Conservation (phyloP, 306 rosid genomes). For the Cicer cuneatum region DNA sequence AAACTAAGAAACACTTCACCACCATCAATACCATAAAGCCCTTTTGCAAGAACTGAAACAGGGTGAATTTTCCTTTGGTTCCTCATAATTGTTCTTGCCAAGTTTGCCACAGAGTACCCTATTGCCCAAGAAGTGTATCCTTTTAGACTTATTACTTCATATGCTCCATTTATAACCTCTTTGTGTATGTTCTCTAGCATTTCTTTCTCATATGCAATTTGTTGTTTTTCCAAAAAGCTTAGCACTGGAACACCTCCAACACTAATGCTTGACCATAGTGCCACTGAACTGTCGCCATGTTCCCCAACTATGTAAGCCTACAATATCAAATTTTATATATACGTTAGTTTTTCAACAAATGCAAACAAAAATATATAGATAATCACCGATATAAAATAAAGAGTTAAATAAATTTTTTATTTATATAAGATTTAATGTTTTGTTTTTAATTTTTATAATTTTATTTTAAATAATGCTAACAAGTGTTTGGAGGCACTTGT, state of each 20-base stretch:
- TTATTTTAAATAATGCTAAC: too few relatives aligned
- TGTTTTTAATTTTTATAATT: too few relatives aligned
- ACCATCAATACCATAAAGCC: conserved; percentile 66
- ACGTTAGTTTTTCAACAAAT: too few relatives aligned
- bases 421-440: too few relatives aligned
- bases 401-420: too few relatives aligned
- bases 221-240: conserved; percentile 72
- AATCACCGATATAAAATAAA: too few relatives aligned
- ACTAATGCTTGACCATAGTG: conserved; percentile 93
- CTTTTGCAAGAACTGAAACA: conserved; percentile 74
- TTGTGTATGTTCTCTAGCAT: conserved; percentile 78
- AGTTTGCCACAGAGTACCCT: conserved; percentile 79
- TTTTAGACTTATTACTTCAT: conserved; percentile 81
- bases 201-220: conserved; percentile 74
- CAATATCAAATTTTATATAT: not conserved
- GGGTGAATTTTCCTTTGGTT: conserved; percentile 92
- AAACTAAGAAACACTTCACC: conserved; percentile 85
- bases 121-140: conserved; percentile 98
- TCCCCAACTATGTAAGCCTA: conserved; percentile 95
- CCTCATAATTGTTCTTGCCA: conserved; percentile 66
- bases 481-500: too few relatives aligned
- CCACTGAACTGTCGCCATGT: conserved; percentile 98
- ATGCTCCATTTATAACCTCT: conserved; percentile 66
- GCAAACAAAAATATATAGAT: too few relatives aligned
- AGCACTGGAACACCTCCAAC: conserved; percentile 90